phyloP scores from a whole-genome alignment of 2,329 filamentous ascomycete species.

The Trichoderma oligosporum region DNA sequence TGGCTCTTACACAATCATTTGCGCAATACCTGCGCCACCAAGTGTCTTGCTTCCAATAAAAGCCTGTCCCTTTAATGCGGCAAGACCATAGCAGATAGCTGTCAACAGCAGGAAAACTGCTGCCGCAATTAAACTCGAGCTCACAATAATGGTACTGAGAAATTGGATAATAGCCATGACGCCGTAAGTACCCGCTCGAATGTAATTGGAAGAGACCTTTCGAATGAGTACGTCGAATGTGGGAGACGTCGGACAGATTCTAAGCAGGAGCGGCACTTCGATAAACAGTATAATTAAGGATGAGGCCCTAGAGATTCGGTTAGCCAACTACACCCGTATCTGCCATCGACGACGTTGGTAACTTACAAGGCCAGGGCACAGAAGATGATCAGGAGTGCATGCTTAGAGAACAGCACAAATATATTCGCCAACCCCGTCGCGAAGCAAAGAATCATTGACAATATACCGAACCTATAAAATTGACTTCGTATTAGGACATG shows the following conservation, averaged over 20 bases:
- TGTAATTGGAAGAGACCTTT: constrained; percentile 92
- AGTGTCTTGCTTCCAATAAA: constrained; percentile 95
- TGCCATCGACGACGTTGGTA: background rate
- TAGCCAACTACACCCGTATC: constrained; percentile 1
- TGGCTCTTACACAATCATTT: constrained; percentile 82
- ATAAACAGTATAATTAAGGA: constrained; percentile 76
- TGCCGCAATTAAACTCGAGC: constrained; percentile 77
- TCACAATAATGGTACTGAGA: constrained; percentile 63
- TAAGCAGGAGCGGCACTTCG: constrained; percentile 88
- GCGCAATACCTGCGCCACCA: constrained; percentile 86
- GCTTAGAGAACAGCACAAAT: constrained; percentile 48
- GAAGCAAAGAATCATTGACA: constrained; percentile 68
- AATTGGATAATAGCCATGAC: constrained; percentile 81
- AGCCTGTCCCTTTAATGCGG: constrained; percentile 75
- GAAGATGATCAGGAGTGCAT: constrained; percentile 46
- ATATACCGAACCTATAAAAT: constrained; percentile 59
- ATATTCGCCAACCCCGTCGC: constrained; percentile 66
- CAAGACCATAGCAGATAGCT: constrained; percentile 73
- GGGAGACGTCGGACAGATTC: constrained; percentile 92
- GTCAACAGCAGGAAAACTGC: constrained; percentile 77
- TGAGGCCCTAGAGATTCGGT: constrained; percentile 50
- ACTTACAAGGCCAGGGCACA: constrained; percentile 53
- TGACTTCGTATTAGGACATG: background rate
- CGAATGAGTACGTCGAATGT: constrained; percentile 88
- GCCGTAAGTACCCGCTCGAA: constrained; percentile 83